phyloP scores from a whole-genome alignment of 495 filamentous ascomycete species.

The Glutinoglossum americanum region DNA sequence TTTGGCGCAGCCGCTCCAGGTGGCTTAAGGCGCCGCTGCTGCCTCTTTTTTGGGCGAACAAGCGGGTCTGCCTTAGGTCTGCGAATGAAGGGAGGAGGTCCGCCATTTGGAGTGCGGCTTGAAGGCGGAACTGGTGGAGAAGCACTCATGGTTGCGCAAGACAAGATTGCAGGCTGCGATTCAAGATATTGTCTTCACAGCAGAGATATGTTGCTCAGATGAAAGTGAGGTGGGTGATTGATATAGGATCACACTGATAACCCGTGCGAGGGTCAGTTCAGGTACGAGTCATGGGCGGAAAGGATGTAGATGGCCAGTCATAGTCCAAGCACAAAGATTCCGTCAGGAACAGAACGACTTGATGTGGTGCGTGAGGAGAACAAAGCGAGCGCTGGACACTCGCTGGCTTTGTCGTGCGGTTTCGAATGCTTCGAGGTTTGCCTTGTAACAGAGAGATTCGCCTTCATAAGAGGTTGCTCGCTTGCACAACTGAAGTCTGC shows the following conservation, averaged over 20 bases:
- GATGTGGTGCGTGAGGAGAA: not conserved
- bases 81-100: slow-evolving; percentile 18
- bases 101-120: slow-evolving; percentile 23
- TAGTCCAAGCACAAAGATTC: not conserved
- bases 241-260: not conserved
- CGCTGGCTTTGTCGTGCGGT: not conserved
- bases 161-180: not conserved
- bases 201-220: not conserved
- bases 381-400: not conserved
- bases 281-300: not conserved
- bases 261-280: not conserved
- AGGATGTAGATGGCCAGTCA: not conserved
- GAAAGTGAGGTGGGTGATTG: slow-evolving; percentile 3
- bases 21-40: slow-evolving; percentile 6
- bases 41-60: slow-evolving; percentile 35
- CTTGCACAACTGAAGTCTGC: no score
- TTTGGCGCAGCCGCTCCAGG: slow-evolving; percentile 8
- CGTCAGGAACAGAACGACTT: not conserved
- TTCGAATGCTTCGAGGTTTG: not conserved
- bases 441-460: no score
- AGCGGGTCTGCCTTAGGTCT: slow-evolving; percentile 42
- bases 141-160: slow-evolving; percentile 28
- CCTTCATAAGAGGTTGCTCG: no score
- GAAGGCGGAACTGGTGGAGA: slow-evolving; percentile 28
- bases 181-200: not conserved